These are phyloP conservation scores for Hanseniaspora singularis DNA, from an alignment of 805 yeast species.

Conservation along the genomic window DNA sequence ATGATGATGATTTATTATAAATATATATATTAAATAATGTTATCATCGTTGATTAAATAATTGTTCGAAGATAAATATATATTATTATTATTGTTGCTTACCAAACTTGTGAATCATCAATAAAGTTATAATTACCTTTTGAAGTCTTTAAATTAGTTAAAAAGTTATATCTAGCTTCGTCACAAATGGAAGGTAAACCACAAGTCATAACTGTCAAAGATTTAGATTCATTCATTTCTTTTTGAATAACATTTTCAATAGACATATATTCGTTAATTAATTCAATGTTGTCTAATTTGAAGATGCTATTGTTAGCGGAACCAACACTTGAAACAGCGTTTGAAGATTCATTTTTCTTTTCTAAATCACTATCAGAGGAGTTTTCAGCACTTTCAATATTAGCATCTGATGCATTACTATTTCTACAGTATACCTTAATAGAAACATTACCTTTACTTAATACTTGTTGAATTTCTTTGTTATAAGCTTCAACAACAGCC, in stretches of 20 bases:
- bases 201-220: constrained; percentile 40
- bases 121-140: constrained; percentile 31
- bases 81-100: too few species aligned
- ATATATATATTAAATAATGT: too few species aligned
- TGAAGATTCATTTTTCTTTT: background rate
- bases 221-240: background rate
- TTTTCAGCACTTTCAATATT: background rate
- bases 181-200: constrained; percentile 47
- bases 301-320: background rate
- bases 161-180: constrained; percentile 37
- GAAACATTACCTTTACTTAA: background rate
- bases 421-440: constrained; percentile 2
- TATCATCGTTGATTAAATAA: too few species aligned
- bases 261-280: background rate
- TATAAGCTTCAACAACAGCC: constrained; percentile 6
- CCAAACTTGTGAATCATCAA: constrained; percentile 53
- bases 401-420: too few species aligned
- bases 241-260: background rate
- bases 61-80: too few species aligned
- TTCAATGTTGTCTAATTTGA: background rate
- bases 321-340: background rate
- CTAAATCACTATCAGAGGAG: background rate
- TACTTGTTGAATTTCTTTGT: background rate
- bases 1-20: constrained; percentile 41
- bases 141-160: constrained; percentile 25